Evolutionary conservation across 306 rosid species (phyloP).

Genomic region (Lotus japonicus): DNA sequence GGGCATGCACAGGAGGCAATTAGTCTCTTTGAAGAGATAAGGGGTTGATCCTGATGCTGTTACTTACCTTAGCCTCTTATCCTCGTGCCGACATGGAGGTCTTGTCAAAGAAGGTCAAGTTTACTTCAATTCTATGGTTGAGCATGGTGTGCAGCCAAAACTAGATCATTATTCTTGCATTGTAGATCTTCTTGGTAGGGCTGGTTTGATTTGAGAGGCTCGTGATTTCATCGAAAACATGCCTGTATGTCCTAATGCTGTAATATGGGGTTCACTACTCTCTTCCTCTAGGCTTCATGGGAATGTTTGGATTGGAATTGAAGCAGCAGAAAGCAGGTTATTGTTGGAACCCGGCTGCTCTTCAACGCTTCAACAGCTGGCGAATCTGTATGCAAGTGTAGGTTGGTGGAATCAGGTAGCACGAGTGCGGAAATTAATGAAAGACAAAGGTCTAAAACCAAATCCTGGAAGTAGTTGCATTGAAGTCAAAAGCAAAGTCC

Average conservation of each 20-base stretch:
- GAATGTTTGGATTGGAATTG: constrained; percentile 58
- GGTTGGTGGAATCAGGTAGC: constrained; percentile 61
- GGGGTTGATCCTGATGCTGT: constrained; percentile 51
- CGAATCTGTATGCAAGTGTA: constrained; percentile 65
- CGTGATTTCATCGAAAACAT: constrained; percentile 48
- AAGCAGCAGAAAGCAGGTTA: constrained; percentile 70
- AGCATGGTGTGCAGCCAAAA: constrained; percentile 54
- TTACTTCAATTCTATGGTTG: constrained; percentile 62
- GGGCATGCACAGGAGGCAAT: constrained; percentile 61
- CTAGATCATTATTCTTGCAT: constrained; percentile 76
- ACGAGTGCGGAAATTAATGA: constrained; percentile 55
- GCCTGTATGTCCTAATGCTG: constrained; percentile 73
- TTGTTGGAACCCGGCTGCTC: constrained; percentile 59
- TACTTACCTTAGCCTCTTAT: constrained; percentile 62
- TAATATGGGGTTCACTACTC: constrained; percentile 81
- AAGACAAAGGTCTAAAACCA: constrained; percentile 57
- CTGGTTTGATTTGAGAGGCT: constrained; percentile 68
- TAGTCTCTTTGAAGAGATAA: constrained; percentile 53
- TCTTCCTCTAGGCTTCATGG: constrained; percentile 71
- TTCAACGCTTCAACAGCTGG: constrained; percentile 57
- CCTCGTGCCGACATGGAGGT: constrained; percentile 79
- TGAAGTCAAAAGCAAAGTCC: constrained; percentile 48
- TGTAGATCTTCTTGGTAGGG: constrained; percentile 80
- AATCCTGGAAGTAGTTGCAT: constrained; percentile 79
- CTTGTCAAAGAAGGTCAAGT: constrained; percentile 54